Evolutionary conservation across 768 basidiomycete species (phyloP), one percentile per base, ranked within the genome.

Genomic region (Strobilomyces confusus): DNA sequence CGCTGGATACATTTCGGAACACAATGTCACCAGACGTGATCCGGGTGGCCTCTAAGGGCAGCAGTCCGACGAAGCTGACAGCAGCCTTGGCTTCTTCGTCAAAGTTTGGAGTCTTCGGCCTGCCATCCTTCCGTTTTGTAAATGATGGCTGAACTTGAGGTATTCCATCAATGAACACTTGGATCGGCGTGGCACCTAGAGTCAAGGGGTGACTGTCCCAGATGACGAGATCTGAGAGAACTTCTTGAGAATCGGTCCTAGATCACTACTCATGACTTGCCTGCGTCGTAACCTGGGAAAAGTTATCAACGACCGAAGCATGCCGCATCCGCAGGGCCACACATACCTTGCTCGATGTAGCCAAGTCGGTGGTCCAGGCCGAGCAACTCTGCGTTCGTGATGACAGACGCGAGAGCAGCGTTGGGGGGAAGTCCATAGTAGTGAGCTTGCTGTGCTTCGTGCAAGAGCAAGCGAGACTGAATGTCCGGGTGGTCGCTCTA

Each of bases 131-230:
- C 63, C 89, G 89, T 6, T 56, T 48, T 2, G 72, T 48, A 1
- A 67, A 55, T 0, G 82, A 72, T 3, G 63, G 23, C 5, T 61
- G 48, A 17, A 76, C 63, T 66, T 94, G 92, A 0, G 82, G 66
- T 51, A 93, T 86, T 12, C 92, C 92, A 58, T 95, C 92, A 50
- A 93, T 84, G 67, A 79, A 91, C 0, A 92, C 89, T 61, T 93
- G 90, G 4, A 73, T 68, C 0, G 92, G 92, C 1, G 89, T 92
- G 0, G 91, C 86, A 20, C 90, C 91, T 4, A 93, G 74, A 0
- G 80, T 63, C 23, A 95, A 76, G 0, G 91, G 92, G 66, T 92
- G 89, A 5, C 80, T 81, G 54, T 89, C 85, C 86, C 87, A 89
- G 14, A 82, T 63, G 32, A 78, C 79, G 30, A 81, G 56, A 57